Evolutionary conservation across 2,329 filamentous ascomycete species (phyloP).

Genomic region (Venturia oleaginea): DNA sequence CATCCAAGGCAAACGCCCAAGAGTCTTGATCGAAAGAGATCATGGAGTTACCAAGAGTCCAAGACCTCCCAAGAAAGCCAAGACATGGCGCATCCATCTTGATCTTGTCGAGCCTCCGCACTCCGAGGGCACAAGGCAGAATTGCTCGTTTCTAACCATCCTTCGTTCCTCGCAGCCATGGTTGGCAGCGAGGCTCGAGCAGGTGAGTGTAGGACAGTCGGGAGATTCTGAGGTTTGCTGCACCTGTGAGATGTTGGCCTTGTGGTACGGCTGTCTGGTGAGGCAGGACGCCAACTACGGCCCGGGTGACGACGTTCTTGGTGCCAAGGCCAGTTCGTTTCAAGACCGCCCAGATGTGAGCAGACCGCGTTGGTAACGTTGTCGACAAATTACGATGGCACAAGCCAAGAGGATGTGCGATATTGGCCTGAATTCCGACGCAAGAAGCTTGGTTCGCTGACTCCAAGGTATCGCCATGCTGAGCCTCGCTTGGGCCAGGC

Average conservation of each 20-base stretch:
- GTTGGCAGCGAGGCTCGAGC: background rate
- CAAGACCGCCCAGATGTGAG: background rate
- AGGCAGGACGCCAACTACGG: background rate
- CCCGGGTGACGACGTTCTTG: background rate
- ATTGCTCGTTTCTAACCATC: background rate
- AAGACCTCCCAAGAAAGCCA: conserved; percentile 7
- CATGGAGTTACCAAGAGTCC: conserved; percentile 2
- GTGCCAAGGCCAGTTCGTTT: background rate
- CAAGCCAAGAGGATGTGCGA: background rate
- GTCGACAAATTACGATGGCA: background rate
- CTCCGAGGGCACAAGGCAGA: background rate
- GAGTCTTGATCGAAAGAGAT: conserved; percentile 1
- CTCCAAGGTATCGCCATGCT: background rate
- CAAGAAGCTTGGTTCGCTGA: background rate
- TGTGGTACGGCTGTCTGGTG: background rate
- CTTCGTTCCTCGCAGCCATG: background rate
- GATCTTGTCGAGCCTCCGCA: background rate
- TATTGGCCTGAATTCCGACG: background rate
- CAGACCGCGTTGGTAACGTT: background rate
- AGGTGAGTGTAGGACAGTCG: background rate
- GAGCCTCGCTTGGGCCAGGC: background rate
- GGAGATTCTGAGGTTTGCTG: background rate
- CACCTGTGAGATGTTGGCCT: background rate
- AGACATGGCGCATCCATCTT: conserved; percentile 2
- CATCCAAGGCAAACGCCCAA: background rate